Evolutionary conservation across 2,329 filamentous ascomycete genomes (phyloP).

Genomic region (Epichloe coenophiala): DNA sequence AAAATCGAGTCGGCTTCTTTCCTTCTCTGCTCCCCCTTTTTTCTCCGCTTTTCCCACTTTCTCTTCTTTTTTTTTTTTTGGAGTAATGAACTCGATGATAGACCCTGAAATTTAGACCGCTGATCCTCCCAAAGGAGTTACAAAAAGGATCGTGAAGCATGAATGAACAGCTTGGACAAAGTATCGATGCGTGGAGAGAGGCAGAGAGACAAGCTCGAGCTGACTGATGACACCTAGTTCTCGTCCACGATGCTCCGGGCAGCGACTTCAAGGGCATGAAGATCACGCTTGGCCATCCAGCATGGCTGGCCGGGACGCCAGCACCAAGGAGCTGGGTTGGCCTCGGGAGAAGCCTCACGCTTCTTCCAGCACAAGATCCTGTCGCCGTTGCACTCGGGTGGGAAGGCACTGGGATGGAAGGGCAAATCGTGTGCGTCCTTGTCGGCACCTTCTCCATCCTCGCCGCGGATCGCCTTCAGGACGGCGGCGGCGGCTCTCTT

Average conservation of each 20-base stretch:
- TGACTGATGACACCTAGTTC: neutral
- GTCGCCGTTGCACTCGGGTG: slow-evolving; percentile 2
- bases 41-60: neutral
- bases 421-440: slow-evolving; percentile 11
- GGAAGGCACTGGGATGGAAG: slow-evolving; percentile 18
- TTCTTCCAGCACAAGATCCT: slow-evolving; percentile 6
- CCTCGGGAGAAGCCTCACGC: slow-evolving; percentile 9
- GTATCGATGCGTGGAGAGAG: neutral
- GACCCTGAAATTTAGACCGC: neutral
- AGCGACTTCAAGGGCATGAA: slow-evolving; percentile 14
- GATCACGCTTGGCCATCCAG: slow-evolving; percentile 26
- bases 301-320: slow-evolving; percentile 25
- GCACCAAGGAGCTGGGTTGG: slow-evolving; percentile 18
- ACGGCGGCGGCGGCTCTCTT: slow-evolving; percentile 25
- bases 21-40: neutral
- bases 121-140: neutral
- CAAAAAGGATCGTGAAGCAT: neutral
- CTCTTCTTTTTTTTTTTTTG: neutral
- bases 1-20: neutral
- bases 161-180: neutral
- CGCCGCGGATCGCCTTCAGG: slow-evolving; percentile 14
- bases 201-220: neutral
- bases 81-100: neutral
- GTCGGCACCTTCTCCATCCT: slow-evolving; percentile 2
- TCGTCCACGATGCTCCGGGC: slow-evolving; percentile 15